Evolutionary conservation across 768 basidiomycete species (phyloP), one percentile per base, ranked within the genome.

Genomic region (Calocera cornea): DNA sequence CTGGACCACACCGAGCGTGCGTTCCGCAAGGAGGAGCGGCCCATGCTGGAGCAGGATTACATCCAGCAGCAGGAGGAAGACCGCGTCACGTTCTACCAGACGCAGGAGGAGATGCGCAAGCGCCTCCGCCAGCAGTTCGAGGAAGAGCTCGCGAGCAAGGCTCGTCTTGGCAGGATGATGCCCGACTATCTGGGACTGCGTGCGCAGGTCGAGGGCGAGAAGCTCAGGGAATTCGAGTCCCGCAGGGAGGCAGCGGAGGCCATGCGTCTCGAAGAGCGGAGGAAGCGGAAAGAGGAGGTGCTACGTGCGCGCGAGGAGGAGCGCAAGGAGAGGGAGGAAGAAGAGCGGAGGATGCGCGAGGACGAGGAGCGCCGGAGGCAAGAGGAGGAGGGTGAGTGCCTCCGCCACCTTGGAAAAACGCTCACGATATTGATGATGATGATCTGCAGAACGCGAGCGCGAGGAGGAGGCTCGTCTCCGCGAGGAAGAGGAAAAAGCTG

Each of bases 1-100:
- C 84, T 97, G 72, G 97, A 98, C 74, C 95, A 99, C 78, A 76
- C 90, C 75, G 95, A 98, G 78, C 92, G 94, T 66, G 94, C 95
- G 0, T 90, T 88, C 78, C 88, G 95, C 71, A 92, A 93, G 76
- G 94, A 93, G 64, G 95, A 98, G 75, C 83, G 87, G 5, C 89
- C 94, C 0, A 81, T 98, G 1, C 83, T 97, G 49, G 84, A 82
- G 0, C 80, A 89, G 71, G 97, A 97, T 76, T 97, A 97, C 74
- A 87, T 88, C 34, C 76, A 79, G 1, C 95, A 99, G 75, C 92
- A 97, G 75, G 82, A 82, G 41, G 80, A 80, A 38, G 95, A 98
- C 77, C 83, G 82, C 17, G 78, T 81, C 41, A 86, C 85, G 0
- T 91, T 90, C 75, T 84, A 89, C 50, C 73, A 77, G 0, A 77